Base-by-base conservation (phyloP, 495 filamentous ascomycete species). In the Xylaria telfairii region DNA sequence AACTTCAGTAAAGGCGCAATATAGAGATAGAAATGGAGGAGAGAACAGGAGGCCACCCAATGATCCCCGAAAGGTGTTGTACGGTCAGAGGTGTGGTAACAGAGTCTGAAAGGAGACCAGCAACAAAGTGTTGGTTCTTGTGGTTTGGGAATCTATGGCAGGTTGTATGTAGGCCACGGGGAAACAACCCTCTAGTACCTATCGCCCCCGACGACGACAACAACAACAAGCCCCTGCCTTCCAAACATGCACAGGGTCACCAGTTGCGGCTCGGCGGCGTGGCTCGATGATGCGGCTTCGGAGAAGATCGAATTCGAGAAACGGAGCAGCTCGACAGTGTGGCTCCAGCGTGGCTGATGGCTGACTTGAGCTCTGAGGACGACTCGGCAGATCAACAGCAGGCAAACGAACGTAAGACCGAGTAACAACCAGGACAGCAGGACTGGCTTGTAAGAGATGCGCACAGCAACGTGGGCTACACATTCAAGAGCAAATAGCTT, bases 221-320 rank as follows among this genome's bases (percentile, higher is more conserved):
- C 53, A 32, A 32, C 54, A 34, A 65, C 30, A 21, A 49, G 39
- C 42, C 64, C 42, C 78, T 65, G 28, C 65, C 70, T 47, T 60
- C 61, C 13, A 62, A 65, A 49, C 46, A 54, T 10, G 21, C 37
- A 1, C n/a, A 41, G 28, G 49, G 10, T 57, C 34, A 12, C 30
- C 30, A 39, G 26, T 59, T 65, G 49, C 49, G 44, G 68, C 68
- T 70, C 44, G 34, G 32, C 21, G 26, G 19, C 26, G 67, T 44
- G 67, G 67, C 56, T 69, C 67, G 24, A 53, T 13, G 1, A 42
- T n/a, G 66, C 30, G 28, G 54, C 54, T 34, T n/a, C 37, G 6
- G 21, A 30, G 51, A 28, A 24, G 46, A 21, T 32, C 4, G 49
- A 49, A 1, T 44, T 67, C 21, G 51, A 9, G 17, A 37, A 34